phyloP scores from a whole-genome alignment of 1,284 basidiomycete genomes.

The Ustilago bromivora region DNA sequence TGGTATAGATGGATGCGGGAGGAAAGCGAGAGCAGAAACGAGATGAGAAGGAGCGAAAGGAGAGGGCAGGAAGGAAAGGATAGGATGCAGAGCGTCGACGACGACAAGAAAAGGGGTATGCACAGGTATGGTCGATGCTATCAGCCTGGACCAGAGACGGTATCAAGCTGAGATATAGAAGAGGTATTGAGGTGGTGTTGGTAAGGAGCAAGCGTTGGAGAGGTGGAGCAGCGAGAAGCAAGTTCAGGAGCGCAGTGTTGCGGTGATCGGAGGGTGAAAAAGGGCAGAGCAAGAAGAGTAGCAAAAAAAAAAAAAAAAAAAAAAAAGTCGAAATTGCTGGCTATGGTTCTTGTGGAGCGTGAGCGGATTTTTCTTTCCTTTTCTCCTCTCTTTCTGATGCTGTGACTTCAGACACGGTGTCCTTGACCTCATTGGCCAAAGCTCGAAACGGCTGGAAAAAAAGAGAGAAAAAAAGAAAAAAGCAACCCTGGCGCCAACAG shows the following conservation, averaged over 20 bases:
- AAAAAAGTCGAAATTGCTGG: slow-evolving; percentile 10
- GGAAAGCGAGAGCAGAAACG: background rate
- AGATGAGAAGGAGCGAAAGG: background rate
- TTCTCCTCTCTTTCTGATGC: background rate
- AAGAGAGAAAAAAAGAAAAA: background rate
- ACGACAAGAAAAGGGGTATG: slow-evolving; percentile 11
- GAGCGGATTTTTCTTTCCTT: background rate
- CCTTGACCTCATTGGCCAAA: slow-evolving; percentile 16
- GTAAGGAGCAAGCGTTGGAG: background rate
- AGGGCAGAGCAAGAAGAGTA: slow-evolving; percentile 13
- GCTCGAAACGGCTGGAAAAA: background rate
- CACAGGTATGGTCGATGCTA: slow-evolving; percentile 12
- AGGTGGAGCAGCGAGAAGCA: slow-evolving; percentile 2
- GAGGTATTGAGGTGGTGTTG: slow-evolving; percentile 6
- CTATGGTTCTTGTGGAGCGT: slow-evolving; percentile 3
- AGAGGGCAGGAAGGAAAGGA: background rate
- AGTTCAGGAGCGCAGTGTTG: slow-evolving; percentile 6
- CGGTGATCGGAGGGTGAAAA: slow-evolving; percentile 55
- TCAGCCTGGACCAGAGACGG: slow-evolving; percentile 2
- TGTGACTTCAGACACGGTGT: background rate
- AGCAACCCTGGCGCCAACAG: no score
- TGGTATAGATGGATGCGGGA: slow-evolving; percentile 29
- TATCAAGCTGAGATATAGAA: slow-evolving; percentile 1
- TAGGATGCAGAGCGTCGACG: background rate
- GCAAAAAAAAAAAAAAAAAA: slow-evolving; percentile 3